Percentiles rank a stretch among this genome's conserved stretches.
Conservation (phyloP, 1,139 yeast genomes). For the Yamadazyma aaseri region DNA sequence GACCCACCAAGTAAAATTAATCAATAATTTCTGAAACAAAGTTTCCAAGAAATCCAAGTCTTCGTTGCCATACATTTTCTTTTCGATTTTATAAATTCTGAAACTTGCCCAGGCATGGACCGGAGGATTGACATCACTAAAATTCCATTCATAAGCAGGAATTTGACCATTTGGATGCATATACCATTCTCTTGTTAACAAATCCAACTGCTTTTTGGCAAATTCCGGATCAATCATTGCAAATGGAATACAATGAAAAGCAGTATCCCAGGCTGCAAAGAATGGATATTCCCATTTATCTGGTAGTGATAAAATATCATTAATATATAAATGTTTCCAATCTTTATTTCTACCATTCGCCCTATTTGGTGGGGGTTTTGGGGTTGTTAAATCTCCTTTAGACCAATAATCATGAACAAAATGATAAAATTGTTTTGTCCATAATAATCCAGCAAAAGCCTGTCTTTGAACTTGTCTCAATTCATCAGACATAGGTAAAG, state of each 20-base stretch:
- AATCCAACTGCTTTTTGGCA: conserved; percentile 86
- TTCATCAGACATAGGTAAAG: conserved; percentile 81
- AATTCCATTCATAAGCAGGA: conserved; percentile 98
- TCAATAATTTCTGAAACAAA: conserved; percentile 84
- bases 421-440: conserved; percentile 94
- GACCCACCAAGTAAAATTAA: conserved; percentile 98
- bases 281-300: conserved; percentile 98
- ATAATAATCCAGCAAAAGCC: conserved; percentile 89
- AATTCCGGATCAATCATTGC: conserved; percentile 95
- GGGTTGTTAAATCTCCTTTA: conserved; percentile 78
- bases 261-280: conserved; percentile 97
- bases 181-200: conserved; percentile 93
- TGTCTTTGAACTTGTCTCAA: conserved; percentile 87
- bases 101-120: conserved; percentile 98
- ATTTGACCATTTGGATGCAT: conserved; percentile 99
- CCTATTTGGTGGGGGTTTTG: conserved; percentile 75
- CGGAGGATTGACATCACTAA: conserved; percentile 94
- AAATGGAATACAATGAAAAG: conserved; percentile 91
- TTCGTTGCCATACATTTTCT: conserved; percentile 79
- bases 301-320: conserved; percentile 86
- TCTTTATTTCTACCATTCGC: conserved; percentile 83
- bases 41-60: conserved; percentile 86
- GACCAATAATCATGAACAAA: conserved; percentile 89
- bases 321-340: conserved; percentile 89
- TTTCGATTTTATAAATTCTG: conserved; percentile 84